A percentile compares a stretch with the other conserved stretches of the same genome.
phyloP scores from a whole-genome alignment of 192 early-diverging fungal species.

The Backusella parvicylindrica region DNA sequence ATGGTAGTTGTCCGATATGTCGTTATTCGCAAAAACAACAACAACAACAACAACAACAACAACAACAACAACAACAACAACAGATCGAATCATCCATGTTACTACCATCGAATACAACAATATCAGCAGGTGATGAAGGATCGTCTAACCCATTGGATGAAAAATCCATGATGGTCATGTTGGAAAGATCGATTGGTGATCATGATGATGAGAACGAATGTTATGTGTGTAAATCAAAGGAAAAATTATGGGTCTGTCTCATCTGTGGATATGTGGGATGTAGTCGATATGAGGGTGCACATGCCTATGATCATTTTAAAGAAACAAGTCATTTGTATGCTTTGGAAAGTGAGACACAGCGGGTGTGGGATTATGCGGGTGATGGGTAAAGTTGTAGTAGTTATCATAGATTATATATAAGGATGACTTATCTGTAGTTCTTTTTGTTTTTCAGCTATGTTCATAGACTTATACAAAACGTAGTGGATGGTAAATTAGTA shows the following conservation, averaged over 20 bases:
- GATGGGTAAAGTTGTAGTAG: conserved; percentile 60
- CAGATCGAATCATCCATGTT: neutral
- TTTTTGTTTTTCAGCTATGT: conserved; percentile 56
- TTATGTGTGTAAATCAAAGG: conserved; percentile 71
- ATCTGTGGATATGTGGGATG: conserved; percentile 98
- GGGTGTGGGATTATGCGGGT: conserved; percentile 98
- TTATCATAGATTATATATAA: neutral
- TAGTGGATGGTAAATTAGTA: conserved; percentile 88
- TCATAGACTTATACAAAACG: conserved; percentile 92
- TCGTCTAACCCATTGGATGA: neutral
- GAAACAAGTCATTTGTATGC: conserved; percentile 86
- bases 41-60: conserved; percentile 16
- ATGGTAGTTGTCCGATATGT: conserved; percentile 93
- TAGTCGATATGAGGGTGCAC: conserved; percentile 87
- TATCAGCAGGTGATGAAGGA: too few species aligned
- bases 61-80: conserved; percentile 37
- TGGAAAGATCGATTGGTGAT: conserved; percentile 1
- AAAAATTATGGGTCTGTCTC: conserved; percentile 94
- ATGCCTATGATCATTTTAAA: conserved; percentile 86
- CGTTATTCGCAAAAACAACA: conserved; percentile 65
- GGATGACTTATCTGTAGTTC: neutral
- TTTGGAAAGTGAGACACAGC: conserved; percentile 92
- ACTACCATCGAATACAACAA: neutral
- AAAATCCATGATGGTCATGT: neutral
- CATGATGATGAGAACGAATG: conserved; percentile 4